Evolutionary conservation across 139 green algal genomes (phyloP).

Genomic region (Closterium sp.): DNA sequence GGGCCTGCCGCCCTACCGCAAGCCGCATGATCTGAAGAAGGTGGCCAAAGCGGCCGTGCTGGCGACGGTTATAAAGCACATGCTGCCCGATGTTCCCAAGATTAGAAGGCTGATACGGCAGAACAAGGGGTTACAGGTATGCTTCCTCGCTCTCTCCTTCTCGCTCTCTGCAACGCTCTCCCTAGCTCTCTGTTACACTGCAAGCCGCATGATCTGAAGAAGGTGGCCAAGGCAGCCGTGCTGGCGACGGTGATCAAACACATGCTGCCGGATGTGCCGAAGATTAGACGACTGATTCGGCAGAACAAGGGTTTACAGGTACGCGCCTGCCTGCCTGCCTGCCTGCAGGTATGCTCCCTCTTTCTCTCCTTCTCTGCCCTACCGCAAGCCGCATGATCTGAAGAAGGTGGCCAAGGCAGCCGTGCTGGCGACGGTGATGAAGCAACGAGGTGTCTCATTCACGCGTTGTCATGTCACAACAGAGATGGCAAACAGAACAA

Average conservation of each 20-base stretch:
- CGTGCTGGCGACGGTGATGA: no score
- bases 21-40: conserved; percentile 41
- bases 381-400: no score
- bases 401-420: no score
- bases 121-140: conserved; percentile 16
- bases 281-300: conserved; percentile 2
- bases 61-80: conserved; percentile 28
- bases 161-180: not conserved
- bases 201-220: not conserved
- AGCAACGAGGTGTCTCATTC: no score
- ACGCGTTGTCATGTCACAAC: no score
- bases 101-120: conserved; percentile 7
- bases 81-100: conserved; percentile 22
- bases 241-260: conserved; percentile 7
- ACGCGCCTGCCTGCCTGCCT: not conserved
- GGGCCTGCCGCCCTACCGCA: conserved; percentile 8
- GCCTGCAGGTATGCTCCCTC: no score
- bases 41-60: conserved; percentile 24
- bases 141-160: not conserved
- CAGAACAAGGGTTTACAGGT: conserved; percentile 20
- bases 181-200: not conserved
- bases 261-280: conserved; percentile 20
- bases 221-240: not conserved
- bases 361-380: not conserved
- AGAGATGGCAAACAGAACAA: no score